A percentile compares a stretch with the other conserved stretches of the same genome.
phyloP scores from a whole-genome alignment of 345 rosid genomes.

The Punica granatum region DNA sequence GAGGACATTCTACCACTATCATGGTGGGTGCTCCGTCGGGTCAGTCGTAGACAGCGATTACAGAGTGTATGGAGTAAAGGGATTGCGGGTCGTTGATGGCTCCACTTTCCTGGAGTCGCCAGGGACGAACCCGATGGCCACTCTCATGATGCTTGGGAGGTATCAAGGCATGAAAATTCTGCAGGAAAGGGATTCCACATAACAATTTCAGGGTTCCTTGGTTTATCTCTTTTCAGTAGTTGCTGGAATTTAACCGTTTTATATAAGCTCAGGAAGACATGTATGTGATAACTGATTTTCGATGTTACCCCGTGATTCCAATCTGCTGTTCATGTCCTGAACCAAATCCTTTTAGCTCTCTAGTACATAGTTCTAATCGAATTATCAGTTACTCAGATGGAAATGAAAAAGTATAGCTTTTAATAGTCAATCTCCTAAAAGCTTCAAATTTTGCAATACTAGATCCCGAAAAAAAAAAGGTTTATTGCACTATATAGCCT shows the following conservation, averaged over 20 bases:
- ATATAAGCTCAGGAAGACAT: neutral
- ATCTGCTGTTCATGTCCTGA: neutral
- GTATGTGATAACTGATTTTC: neutral
- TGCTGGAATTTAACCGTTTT: neutral
- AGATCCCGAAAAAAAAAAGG: neutral
- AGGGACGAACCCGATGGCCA: constrained; percentile 82
- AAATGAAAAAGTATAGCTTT: too few relatives aligned
- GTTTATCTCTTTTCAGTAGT: neutral
- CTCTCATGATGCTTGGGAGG: constrained; percentile 66
- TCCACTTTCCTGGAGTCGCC: constrained; percentile 71
- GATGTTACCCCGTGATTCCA: neutral
- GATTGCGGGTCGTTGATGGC: constrained; percentile 63
- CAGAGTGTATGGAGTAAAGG: constrained; percentile 38
- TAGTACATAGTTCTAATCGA: neutral
- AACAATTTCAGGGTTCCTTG: neutral
- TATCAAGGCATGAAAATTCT: constrained; percentile 61
- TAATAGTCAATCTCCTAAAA: neutral
- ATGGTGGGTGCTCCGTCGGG: constrained; percentile 59
- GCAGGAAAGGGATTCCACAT: constrained; percentile 27
- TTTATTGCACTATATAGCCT: too few relatives aligned
- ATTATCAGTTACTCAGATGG: neutral
- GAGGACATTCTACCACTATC: constrained; percentile 57
- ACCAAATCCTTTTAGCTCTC: neutral
- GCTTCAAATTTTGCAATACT: neutral
- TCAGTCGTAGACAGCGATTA: constrained; percentile 50